Percentiles rank a stretch among this genome's conserved stretches.
phyloP scores from a whole-genome alignment of 2,329 filamentous ascomycete genomes.

The Alternaria sp. region DNA sequence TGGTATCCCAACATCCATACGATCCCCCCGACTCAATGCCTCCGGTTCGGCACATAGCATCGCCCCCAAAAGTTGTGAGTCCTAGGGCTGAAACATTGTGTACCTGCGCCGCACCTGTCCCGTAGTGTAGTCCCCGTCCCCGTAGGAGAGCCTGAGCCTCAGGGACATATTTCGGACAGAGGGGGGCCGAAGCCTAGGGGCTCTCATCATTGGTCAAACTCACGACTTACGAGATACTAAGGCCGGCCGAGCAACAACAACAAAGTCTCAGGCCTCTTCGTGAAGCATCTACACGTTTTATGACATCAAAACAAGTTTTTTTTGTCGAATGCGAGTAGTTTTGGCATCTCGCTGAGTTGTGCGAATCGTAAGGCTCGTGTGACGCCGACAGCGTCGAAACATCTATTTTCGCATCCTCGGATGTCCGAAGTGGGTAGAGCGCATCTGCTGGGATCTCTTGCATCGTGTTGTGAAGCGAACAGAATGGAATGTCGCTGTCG shows the following conservation, averaged over 20 bases:
- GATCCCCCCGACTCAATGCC: conserved; percentile 36
- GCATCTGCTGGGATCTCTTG: neutral
- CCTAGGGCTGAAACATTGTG: conserved; percentile 40
- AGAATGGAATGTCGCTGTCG: conserved; percentile 1
- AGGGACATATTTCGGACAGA: conserved; percentile 30
- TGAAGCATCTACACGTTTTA: conserved; percentile 32
- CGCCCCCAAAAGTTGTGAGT: conserved; percentile 37
- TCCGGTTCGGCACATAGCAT: conserved; percentile 40
- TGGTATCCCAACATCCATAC: conserved; percentile 35
- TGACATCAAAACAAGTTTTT: conserved; percentile 20
- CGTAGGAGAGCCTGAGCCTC: conserved; percentile 45
- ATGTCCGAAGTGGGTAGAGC: neutral
- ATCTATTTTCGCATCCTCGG: conserved; percentile 20
- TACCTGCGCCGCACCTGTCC: conserved; percentile 37
- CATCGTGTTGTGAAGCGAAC: neutral
- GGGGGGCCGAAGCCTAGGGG: conserved; percentile 44
- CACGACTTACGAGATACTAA: conserved; percentile 14
- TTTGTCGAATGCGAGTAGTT: conserved; percentile 19
- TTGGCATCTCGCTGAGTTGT: neutral
- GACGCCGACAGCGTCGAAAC: conserved; percentile 2
- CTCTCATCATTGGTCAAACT: conserved; percentile 32
- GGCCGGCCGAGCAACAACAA: conserved; percentile 28
- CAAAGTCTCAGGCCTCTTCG: conserved; percentile 21
- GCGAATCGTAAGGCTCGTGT: conserved; percentile 1
- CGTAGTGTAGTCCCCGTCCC: conserved; percentile 32